phyloP scores from a whole-genome alignment of 768 basidiomycete genomes.

The Lentinula sp. region DNA sequence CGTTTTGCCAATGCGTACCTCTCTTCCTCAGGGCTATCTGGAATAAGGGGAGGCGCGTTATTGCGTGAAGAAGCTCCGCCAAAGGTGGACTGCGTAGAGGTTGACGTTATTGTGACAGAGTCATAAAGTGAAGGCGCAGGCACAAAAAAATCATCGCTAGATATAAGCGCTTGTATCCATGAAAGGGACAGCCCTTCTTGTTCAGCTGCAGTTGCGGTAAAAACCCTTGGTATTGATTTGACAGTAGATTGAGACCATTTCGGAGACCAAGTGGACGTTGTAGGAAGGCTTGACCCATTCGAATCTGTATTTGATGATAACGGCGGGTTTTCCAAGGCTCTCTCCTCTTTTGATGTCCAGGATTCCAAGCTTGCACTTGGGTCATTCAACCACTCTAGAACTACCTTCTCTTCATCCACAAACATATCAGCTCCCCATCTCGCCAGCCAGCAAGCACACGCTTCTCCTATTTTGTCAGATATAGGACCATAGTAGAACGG shows the following conservation, averaged over 20 bases:
- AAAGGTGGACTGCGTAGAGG: not conserved
- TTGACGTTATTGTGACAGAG: not conserved
- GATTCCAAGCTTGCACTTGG: slow-evolving; percentile 23
- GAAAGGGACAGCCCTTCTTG: slow-evolving; percentile 61
- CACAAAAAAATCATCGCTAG: slow-evolving; percentile 77
- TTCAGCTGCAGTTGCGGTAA: slow-evolving; percentile 30
- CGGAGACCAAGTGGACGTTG: slow-evolving; percentile 9
- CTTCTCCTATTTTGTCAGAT: slow-evolving; percentile 88
- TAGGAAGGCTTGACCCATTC: not conserved
- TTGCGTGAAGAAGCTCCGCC: not conserved
- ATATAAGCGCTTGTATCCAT: slow-evolving; percentile 72
- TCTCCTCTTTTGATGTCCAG: not conserved
- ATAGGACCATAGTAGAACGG: slow-evolving; percentile 69
- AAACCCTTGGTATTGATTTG: slow-evolving; percentile 46
- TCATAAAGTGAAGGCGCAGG: not conserved
- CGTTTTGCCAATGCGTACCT: slow-evolving; percentile 73
- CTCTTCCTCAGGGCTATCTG: slow-evolving; percentile 56
- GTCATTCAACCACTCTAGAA: slow-evolving; percentile 9
- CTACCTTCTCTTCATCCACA: slow-evolving; percentile 44
- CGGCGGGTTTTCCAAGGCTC: not conserved
- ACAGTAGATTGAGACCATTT: not conserved
- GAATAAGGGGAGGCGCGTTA: not conserved
- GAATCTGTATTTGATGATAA: not conserved
- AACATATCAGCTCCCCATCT: slow-evolving; percentile 84
- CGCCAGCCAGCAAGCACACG: slow-evolving; percentile 80